Percentiles rank a stretch among this genome's conserved stretches.
These are phyloP conservation scores for Grifola frondosa DNA, from an alignment of 1,284 basidiomycete genomes.

Conservation along the genomic window DNA sequence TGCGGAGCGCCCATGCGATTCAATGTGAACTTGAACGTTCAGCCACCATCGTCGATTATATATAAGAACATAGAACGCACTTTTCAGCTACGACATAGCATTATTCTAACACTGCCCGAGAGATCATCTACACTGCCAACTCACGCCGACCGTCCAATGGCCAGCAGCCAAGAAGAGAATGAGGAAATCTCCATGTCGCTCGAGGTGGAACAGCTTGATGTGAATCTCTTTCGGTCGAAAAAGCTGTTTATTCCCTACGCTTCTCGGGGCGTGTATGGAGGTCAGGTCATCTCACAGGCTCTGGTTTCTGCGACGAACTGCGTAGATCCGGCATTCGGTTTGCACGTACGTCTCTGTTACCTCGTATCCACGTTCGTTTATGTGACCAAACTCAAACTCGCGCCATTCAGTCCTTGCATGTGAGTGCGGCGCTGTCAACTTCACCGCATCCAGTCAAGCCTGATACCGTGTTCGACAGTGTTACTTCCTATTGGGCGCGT, in stretches of 20 bases:
- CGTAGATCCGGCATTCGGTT: slow-evolving; percentile 61
- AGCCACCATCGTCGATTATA: too few relatives aligned
- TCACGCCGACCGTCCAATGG: too few relatives aligned
- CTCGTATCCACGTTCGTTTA: slow-evolving; percentile 11
- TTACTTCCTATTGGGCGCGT: slow-evolving; percentile 81
- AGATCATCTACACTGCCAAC: too few relatives aligned
- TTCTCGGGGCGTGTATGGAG: slow-evolving; percentile 84
- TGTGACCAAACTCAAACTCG: slow-evolving; percentile 11
- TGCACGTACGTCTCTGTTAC: slow-evolving; percentile 58
- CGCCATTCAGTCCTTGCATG: slow-evolving; percentile 66
- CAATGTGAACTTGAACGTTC: too few relatives aligned
- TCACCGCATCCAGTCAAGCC: neutral
- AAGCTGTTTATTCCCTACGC: slow-evolving; percentile 67
- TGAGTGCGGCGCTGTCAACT: slow-evolving; percentile 34
- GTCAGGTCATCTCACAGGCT: slow-evolving; percentile 89
- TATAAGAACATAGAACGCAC: too few relatives aligned
- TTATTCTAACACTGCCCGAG: too few relatives aligned
- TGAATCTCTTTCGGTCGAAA: slow-evolving; percentile 73
- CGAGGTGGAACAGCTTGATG: slow-evolving; percentile 79
- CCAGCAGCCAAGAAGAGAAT: slow-evolving; percentile 20
- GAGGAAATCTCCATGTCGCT: slow-evolving; percentile 68
- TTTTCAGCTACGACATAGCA: too few relatives aligned
- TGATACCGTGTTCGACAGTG: slow-evolving; percentile 46
- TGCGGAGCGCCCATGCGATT: too few relatives aligned
- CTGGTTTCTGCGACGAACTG: slow-evolving; percentile 78